Conservation (phyloP, 1,284 basidiomycete species). For the Vanrija pseudolonga region DNA sequence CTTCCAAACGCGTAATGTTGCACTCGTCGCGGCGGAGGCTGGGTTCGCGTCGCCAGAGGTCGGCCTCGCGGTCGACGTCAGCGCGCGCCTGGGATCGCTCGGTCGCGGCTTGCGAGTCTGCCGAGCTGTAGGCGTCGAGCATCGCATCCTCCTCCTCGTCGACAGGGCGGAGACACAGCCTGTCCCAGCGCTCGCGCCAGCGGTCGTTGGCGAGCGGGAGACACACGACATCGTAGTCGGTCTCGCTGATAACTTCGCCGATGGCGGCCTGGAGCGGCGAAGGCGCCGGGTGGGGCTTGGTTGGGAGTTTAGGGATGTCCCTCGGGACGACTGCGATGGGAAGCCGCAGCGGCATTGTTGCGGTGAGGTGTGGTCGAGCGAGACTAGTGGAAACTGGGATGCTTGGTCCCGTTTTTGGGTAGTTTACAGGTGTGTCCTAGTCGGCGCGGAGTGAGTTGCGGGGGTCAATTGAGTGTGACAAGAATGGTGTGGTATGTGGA, state of each 20-base stretch:
- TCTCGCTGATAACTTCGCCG: constrained; percentile 31
- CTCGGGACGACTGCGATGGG: constrained; percentile 33
- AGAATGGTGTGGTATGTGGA: no score
- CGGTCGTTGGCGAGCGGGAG: constrained; percentile 80
- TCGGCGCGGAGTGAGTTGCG: no score
- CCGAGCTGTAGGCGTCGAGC: constrained; percentile 20
- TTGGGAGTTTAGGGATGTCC: constrained; percentile 31
- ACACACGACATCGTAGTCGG: constrained; percentile 60
- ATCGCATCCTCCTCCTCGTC: constrained; percentile 53
- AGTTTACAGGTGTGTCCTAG: no score
- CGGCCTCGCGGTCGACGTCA: constrained; percentile 66
- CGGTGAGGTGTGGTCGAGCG: not conserved
- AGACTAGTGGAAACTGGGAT: not conserved
- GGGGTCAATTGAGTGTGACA: no score
- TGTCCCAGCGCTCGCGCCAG: constrained; percentile 85
- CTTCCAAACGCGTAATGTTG: constrained; percentile 84
- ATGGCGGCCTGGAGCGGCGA: constrained; percentile 40
- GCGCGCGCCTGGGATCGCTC: not conserved
- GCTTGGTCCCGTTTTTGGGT: no score
- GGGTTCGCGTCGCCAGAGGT: constrained; percentile 80
- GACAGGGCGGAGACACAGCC: constrained; percentile 67
- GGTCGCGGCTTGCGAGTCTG: not conserved
- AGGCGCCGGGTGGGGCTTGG: constrained; percentile 28
- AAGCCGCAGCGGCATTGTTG: constrained; percentile 23
- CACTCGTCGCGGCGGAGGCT: constrained; percentile 79